Evolutionary conservation across 768 basidiomycete species (phyloP).

Genomic region (Trichaptum fuscoviolaceum): DNA sequence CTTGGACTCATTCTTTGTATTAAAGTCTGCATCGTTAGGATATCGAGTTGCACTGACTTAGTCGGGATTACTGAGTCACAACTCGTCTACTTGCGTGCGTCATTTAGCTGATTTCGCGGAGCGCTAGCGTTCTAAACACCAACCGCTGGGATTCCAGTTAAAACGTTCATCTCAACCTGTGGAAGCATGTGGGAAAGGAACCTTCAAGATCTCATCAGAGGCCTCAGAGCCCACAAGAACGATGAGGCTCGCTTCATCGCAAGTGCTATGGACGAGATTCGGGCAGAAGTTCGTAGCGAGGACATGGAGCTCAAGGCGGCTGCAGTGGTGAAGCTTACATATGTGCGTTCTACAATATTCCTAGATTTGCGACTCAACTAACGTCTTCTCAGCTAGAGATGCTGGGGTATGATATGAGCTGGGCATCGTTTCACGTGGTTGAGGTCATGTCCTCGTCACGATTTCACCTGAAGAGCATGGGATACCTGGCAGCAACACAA

Average conservation of each 20-base stretch:
- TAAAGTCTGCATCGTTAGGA: not conserved
- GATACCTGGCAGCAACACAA: conserved; percentile 89
- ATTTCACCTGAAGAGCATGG: conserved; percentile 90
- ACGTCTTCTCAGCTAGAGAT: conserved; percentile 76
- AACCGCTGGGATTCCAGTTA: not conserved
- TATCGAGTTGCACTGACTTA: not conserved
- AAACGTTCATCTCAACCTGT: not conserved
- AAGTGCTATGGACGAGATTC: conserved; percentile 90
- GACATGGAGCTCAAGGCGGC: conserved; percentile 98
- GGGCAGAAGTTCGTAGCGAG: conserved; percentile 83
- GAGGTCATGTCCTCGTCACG: conserved; percentile 96
- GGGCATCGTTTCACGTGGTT: conserved; percentile 95
- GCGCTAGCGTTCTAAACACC: not conserved
- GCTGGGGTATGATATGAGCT: conserved; percentile 91
- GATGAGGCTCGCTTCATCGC: conserved; percentile 91
- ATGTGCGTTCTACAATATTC: conserved; percentile 53
- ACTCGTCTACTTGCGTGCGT: no score
- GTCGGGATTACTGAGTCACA: not conserved
- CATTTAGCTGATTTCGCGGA: not conserved
- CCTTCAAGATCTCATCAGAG: conserved; percentile 91
- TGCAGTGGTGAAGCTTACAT: conserved; percentile 92
- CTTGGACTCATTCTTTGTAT: no score
- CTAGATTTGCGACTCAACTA: conserved; percentile 7
- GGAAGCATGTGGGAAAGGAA: conserved; percentile 89
- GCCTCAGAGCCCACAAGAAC: conserved; percentile 91